These are phyloP conservation scores for Beauveria pseudobassiana DNA, from an alignment of 2,329 filamentous ascomycete genomes.

Conservation along the genomic window DNA sequence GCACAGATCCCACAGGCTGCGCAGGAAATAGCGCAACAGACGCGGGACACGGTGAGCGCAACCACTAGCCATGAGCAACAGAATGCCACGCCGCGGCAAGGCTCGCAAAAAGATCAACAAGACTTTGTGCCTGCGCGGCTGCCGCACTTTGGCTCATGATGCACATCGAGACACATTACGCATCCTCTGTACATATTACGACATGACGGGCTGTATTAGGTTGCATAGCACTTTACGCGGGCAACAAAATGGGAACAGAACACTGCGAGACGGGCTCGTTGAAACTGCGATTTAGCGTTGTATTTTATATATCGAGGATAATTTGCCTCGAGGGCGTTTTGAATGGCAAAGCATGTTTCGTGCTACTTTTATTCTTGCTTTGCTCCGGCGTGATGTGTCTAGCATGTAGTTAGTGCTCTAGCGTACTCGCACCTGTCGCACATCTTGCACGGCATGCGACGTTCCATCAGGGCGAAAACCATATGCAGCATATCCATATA, in stretches of 20 bases:
- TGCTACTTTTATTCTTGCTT: not conserved
- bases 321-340: constrained; percentile 1
- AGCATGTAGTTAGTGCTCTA: no score
- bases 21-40: not conserved
- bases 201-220: constrained; percentile 1
- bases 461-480: no score
- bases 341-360: not conserved
- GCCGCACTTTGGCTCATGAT: constrained; percentile 42
- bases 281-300: constrained; percentile 3
- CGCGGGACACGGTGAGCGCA: not conserved
- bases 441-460: no score
- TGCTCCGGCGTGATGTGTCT: not conserved
- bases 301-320: not conserved
- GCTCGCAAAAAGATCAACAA: constrained; percentile 13
- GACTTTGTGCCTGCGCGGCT: constrained; percentile 52
- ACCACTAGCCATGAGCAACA: constrained; percentile 4
- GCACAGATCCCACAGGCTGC: constrained; percentile 24
- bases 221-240: not conserved
- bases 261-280: not conserved
- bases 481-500: not conserved
- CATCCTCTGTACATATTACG: not conserved
- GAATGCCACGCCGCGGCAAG: constrained; percentile 5
- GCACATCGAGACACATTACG: not conserved
- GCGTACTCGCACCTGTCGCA: no score
- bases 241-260: not conserved